Conservation (phyloP, 2,329 filamentous ascomycete genomes). For the Arthrobotrys megalospora region DNA sequence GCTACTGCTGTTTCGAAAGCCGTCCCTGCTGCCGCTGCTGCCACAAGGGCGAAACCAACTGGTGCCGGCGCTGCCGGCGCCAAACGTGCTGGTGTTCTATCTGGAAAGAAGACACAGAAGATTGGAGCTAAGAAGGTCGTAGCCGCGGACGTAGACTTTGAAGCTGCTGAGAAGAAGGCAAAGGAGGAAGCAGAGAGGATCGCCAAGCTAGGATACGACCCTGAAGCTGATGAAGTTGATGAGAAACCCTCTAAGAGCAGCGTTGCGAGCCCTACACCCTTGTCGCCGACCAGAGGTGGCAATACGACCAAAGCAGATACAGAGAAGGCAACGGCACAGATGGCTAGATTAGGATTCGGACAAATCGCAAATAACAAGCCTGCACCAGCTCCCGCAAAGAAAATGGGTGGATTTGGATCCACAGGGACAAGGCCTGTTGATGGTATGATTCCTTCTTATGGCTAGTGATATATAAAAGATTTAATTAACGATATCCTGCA, state of each 20-base stretch:
- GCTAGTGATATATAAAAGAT: neutral
- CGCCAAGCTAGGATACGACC: slow-evolving; percentile 94
- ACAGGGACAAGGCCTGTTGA: slow-evolving; percentile 80
- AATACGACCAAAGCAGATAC: slow-evolving; percentile 80
- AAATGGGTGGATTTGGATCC: slow-evolving; percentile 88
- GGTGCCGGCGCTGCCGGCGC: slow-evolving; percentile 73
- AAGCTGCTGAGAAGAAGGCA: slow-evolving; percentile 95
- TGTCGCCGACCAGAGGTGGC: slow-evolving; percentile 70
- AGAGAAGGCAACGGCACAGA: slow-evolving; percentile 90
- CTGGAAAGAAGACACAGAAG: slow-evolving; percentile 85
- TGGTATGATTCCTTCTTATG: slow-evolving; percentile 71
- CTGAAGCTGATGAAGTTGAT: slow-evolving; percentile 81
- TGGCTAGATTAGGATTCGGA: slow-evolving; percentile 87
- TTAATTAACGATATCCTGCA: slow-evolving; percentile 64
- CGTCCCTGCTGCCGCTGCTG: slow-evolving; percentile 81
- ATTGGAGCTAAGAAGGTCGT: slow-evolving; percentile 93
- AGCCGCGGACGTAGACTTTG: slow-evolving; percentile 74
- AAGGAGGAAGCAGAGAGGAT: slow-evolving; percentile 98
- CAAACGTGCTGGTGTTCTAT: slow-evolving; percentile 87
- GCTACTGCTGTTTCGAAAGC: slow-evolving; percentile 67
- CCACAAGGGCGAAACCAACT: slow-evolving; percentile 79
- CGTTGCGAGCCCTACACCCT: slow-evolving; percentile 67
- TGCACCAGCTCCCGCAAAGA: slow-evolving; percentile 77
- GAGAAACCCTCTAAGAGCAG: slow-evolving; percentile 69
- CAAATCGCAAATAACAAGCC: slow-evolving; percentile 79